Evolutionary conservation across 441 rosid species (phyloP).

Genomic region (Brassica hybrid): DNA sequence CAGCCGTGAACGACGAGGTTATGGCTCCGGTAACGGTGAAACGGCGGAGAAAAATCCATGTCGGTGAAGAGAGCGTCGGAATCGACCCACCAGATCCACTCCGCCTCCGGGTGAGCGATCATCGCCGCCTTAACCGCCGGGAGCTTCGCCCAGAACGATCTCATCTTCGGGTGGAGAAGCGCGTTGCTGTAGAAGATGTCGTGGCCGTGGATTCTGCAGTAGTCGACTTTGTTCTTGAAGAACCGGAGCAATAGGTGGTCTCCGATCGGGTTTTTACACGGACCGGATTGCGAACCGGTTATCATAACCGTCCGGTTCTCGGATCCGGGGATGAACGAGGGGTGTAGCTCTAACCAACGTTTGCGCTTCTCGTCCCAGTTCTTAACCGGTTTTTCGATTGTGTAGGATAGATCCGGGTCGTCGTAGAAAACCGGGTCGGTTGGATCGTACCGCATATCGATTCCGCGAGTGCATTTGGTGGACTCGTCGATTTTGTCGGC

Average conservation of each 20-base stretch:
- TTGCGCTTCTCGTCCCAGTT: constrained; percentile 83
- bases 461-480: constrained; percentile 35
- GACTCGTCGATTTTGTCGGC: constrained; percentile 30
- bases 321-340: constrained; percentile 59
- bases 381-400: constrained; percentile 59
- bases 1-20: constrained; percentile 92
- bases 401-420: constrained; percentile 65
- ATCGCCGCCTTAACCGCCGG: constrained; percentile 80
- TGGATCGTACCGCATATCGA: constrained; percentile 58
- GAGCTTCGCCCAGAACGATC: constrained; percentile 77
- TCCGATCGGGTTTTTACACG: constrained; percentile 86
- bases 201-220: constrained; percentile 76
- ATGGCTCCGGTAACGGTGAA: constrained; percentile 60
- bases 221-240: constrained; percentile 92
- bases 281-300: constrained; percentile 78
- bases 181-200: constrained; percentile 79
- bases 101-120: constrained; percentile 96
- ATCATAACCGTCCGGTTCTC: constrained; percentile 68
- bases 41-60: constrained; percentile 88
- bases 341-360: constrained; percentile 75
- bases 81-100: constrained; percentile 99
- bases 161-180: constrained; percentile 76
- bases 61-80: constrained; percentile 91
- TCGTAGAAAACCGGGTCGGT: constrained; percentile 72
- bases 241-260: constrained; percentile 74